phyloP scores from a whole-genome alignment of 306 rosid genomes.

The Trifolium subterraneum region DNA sequence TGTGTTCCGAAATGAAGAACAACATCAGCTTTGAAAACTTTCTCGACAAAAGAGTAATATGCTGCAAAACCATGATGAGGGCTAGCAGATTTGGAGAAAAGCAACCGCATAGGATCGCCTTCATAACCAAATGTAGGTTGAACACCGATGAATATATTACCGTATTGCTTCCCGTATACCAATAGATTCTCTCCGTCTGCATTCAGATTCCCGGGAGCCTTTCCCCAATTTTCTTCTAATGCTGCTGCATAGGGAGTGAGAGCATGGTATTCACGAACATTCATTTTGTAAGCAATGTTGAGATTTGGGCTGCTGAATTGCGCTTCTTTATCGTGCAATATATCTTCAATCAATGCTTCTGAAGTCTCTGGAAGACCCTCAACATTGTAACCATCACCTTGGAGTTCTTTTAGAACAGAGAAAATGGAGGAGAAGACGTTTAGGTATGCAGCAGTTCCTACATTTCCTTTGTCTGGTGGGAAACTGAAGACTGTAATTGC shows the following conservation, averaged over 20 bases:
- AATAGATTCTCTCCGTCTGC: slow-evolving; percentile 96
- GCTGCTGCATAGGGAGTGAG: slow-evolving; percentile 85
- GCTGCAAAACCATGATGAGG: slow-evolving; percentile 99
- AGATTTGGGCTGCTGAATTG: slow-evolving; percentile 98
- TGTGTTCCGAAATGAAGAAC: slow-evolving; percentile 99
- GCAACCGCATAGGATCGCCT: slow-evolving; percentile 97
- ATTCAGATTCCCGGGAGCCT: slow-evolving; percentile 93
- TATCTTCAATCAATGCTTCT: slow-evolving; percentile 90
- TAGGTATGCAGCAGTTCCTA: slow-evolving; percentile 96
- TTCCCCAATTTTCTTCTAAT: slow-evolving; percentile 97
- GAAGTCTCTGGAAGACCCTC: slow-evolving; percentile 94
- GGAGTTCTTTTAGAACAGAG: slow-evolving; percentile 82
- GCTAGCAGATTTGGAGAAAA: slow-evolving; percentile 98
- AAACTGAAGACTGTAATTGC: slow-evolving; percentile 98
- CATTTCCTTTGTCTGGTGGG: slow-evolving; percentile 99
- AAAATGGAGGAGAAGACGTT: slow-evolving; percentile 93
- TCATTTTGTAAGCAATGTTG: slow-evolving; percentile 92
- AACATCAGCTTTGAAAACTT: slow-evolving; percentile 89
- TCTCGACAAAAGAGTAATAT: slow-evolving; percentile 87
- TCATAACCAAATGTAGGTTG: slow-evolving; percentile 98
- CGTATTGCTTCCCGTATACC: slow-evolving; percentile 91
- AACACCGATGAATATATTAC: slow-evolving; percentile 92
- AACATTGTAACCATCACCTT: slow-evolving; percentile 83
- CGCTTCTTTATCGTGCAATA: slow-evolving; percentile 95
- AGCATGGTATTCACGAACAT: slow-evolving; percentile 78